A percentile compares a stretch with the other conserved stretches of the same genome.
Evolutionary conservation across 441 rosid genomes (phyloP).

Genomic region (Capsella rubella): DNA sequence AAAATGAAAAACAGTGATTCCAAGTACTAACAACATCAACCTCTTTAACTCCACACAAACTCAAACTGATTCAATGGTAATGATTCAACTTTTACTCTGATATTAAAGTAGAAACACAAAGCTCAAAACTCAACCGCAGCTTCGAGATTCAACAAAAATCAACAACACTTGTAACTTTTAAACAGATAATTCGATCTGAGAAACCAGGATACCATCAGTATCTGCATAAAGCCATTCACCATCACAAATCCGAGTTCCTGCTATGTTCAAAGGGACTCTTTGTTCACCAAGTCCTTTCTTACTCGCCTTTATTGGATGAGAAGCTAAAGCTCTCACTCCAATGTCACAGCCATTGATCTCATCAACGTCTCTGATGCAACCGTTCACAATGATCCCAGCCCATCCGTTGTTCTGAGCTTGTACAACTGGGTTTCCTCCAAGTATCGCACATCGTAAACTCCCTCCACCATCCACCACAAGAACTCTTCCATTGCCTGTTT

Average conservation of each 20-base stretch:
- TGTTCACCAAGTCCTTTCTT: constrained; percentile 67
- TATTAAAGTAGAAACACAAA: constrained; percentile 28
- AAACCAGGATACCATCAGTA: constrained; percentile 88
- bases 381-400: constrained; percentile 78
- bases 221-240: constrained; percentile 98
- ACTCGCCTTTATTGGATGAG: constrained; percentile 47
- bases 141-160: constrained; percentile 9
- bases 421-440: constrained; percentile 95
- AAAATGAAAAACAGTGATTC: background rate
- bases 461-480: constrained; percentile 98
- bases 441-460: constrained; percentile 84
- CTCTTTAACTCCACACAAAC: background rate
- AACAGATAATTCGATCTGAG: constrained; percentile 68
- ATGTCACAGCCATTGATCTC: constrained; percentile 50
- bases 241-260: constrained; percentile 80
- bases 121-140: constrained; percentile 2
- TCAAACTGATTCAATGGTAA: too few species aligned
- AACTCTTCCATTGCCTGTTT: constrained; percentile 72
- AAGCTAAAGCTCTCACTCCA: constrained; percentile 50
- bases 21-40: background rate
- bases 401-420: constrained; percentile 98
- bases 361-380: constrained; percentile 50
- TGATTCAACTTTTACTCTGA: background rate
- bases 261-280: constrained; percentile 74
- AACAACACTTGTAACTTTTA: constrained; percentile 25